Base-by-base conservation (phyloP, 139 green algal genomes). In the Chlorella sp. region DNA sequence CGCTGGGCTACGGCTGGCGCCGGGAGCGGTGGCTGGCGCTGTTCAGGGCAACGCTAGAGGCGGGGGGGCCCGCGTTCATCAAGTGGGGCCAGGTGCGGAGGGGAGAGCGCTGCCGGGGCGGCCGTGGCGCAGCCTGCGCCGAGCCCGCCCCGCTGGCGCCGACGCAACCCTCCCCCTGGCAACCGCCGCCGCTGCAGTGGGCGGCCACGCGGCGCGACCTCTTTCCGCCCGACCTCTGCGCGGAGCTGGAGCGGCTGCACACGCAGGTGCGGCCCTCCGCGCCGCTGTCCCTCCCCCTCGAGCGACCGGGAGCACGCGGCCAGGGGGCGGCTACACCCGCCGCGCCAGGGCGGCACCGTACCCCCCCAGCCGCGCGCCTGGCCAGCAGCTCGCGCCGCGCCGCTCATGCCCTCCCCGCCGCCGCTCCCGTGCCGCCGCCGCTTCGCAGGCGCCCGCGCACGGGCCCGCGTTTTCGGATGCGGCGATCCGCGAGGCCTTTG, bases 81-180 rank as follows among this genome's bases (percentile, higher is more conserved):
- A 98, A 98, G 86, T 98, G 94, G 95, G 96, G 92, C 0, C 96
- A n/a, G n/a, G n/a, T n/a, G n/a, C n/a, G n/a, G n/a, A n/a, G n/a
- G n/a, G n/a, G n/a, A n/a, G n/a, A n/a, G n/a, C n/a, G n/a, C n/a
- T n/a, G n/a, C n/a, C n/a, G n/a, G n/a, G n/a, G n/a, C n/a, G n/a
- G n/a, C n/a, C n/a, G n/a, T n/a, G n/a, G n/a, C n/a, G n/a, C n/a
- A n/a, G n/a, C n/a, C n/a, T n/a, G n/a, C n/a, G n/a, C n/a, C n/a
- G n/a, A n/a, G n/a, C n/a, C n/a, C n/a, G n/a, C n/a, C n/a, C n/a
- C n/a, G n/a, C n/a, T n/a, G n/a, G n/a, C n/a, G n/a, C n/a, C n/a
- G n/a, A n/a, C n/a, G n/a, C n/a, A n/a, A n/a, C n/a, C n/a, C n/a
- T n/a, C n/a, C n/a, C n/a, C n/a, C n/a, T n/a, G n/a, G n/a, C n/a